Evolutionary conservation across 2,329 filamentous ascomycete species (phyloP).

Genomic region (Arthrobotrys iridis): DNA sequence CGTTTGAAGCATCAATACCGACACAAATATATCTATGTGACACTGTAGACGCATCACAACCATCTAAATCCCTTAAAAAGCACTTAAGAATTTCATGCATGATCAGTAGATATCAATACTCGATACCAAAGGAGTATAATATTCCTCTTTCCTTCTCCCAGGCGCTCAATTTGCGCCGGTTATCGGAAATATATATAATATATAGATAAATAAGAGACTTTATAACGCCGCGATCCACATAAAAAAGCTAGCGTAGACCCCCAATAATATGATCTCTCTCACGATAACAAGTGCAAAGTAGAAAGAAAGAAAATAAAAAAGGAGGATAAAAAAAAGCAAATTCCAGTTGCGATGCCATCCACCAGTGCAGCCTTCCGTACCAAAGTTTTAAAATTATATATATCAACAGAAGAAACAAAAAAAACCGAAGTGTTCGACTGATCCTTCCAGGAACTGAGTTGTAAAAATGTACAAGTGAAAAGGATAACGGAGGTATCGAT

Average conservation of each 20-base stretch:
- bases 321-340: not conserved
- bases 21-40: too few relatives aligned
- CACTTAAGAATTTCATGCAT: too few relatives aligned
- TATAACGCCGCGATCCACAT: not conserved
- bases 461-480: conserved; percentile 4
- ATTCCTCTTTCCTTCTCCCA: not conserved
- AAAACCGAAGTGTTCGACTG: not conserved
- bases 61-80: too few relatives aligned
- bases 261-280: too few relatives aligned
- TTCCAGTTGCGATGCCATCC: not conserved
- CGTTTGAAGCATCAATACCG: too few relatives aligned
- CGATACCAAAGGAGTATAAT: not conserved
- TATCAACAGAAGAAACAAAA: too few relatives aligned
- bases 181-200: too few relatives aligned
- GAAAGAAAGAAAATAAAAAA: not conserved
- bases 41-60: too few relatives aligned
- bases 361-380: too few relatives aligned
- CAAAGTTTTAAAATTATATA: too few relatives aligned
- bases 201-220: not conserved
- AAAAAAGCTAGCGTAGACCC: not conserved
- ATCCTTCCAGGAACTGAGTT: not conserved
- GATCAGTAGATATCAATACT: not conserved
- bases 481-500: too few relatives aligned
- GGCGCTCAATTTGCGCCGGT: too few relatives aligned
- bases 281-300: not conserved